Evolutionary conservation across 2,329 filamentous ascomycete species (phyloP).

Genomic region (Exserohilum turcica): DNA sequence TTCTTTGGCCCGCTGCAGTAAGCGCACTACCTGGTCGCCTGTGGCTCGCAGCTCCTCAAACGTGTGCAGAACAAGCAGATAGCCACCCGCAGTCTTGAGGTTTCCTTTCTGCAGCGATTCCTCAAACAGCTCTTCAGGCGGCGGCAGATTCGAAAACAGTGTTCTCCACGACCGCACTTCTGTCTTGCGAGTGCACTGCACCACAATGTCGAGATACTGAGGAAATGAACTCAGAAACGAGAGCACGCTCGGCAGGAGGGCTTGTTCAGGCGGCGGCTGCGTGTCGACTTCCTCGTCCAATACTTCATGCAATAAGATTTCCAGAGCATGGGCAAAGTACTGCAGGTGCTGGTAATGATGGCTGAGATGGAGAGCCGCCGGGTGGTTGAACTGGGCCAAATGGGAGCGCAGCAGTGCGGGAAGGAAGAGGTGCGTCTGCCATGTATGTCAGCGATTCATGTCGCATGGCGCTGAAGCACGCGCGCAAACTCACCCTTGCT

Average conservation of each 20-base stretch:
- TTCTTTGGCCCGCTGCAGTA: constrained; percentile 79
- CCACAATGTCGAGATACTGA: constrained; percentile 90
- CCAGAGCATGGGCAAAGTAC: constrained; percentile 91
- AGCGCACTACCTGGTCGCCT: constrained; percentile 76
- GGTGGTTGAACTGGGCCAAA: constrained; percentile 74
- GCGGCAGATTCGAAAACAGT: constrained; percentile 87
- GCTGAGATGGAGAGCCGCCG: constrained; percentile 79
- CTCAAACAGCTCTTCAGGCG: constrained; percentile 90
- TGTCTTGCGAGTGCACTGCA: constrained; percentile 96
- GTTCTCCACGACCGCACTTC: constrained; percentile 95
- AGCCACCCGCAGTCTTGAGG: constrained; percentile 93
- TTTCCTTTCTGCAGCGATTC: constrained; percentile 83
- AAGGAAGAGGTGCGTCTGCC: constrained; percentile 88
- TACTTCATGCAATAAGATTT: constrained; percentile 89
- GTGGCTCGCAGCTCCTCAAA: constrained; percentile 65
- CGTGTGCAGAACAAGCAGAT: constrained; percentile 92
- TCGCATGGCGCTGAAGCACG: not conserved
- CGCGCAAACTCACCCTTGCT: constrained; percentile 69
- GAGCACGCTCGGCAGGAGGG: constrained; percentile 58
- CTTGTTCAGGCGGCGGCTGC: constrained; percentile 53
- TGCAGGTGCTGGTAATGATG: constrained; percentile 84
- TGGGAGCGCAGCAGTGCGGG: constrained; percentile 84
- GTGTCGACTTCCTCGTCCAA: constrained; percentile 91
- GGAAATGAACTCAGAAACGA: constrained; percentile 63
- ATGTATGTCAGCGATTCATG: constrained; percentile 24